Evolutionary conservation across 164 flowering plant genomes (phyloP).

Genomic region (Aristolochia californica): DNA sequence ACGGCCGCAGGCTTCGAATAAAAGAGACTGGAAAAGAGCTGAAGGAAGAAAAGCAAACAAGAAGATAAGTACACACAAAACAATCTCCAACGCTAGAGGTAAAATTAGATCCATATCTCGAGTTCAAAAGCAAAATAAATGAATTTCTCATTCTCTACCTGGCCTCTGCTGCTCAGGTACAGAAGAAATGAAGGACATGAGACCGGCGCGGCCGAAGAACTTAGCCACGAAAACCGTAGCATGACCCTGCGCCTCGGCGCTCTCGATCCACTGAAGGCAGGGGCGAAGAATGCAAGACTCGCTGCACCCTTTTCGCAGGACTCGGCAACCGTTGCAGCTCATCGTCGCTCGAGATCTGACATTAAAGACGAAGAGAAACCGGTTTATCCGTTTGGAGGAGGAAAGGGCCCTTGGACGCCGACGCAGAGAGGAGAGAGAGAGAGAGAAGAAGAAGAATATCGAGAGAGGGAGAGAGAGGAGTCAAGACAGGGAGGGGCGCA

Average conservation of each 20-base stretch:
- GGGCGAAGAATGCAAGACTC: conserved; percentile 57
- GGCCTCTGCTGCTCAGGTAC: conserved; percentile 51
- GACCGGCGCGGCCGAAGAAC: conserved; percentile 84
- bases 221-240: conserved; percentile 81
- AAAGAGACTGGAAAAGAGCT: conserved; percentile 65
- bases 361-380: neutral
- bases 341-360: conserved; percentile 12
- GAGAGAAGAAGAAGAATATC: neutral
- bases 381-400: neutral
- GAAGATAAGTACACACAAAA: neutral
- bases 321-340: conserved; percentile 93
- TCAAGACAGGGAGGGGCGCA: neutral
- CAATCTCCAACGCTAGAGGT: too few species aligned
- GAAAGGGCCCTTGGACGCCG: neutral
- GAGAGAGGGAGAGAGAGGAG: neutral
- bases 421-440: neutral
- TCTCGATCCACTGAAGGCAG: conserved; percentile 56
- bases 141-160: too few species aligned
- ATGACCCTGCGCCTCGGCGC: conserved; percentile 59
- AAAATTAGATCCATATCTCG: too few species aligned
- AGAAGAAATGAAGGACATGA: conserved; percentile 63
- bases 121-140: too few species aligned
- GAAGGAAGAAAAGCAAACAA: too few species aligned
- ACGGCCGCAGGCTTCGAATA: conserved; percentile 73
- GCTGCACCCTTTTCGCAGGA: conserved; percentile 74